These are phyloP conservation scores for Colletotrichum sojae DNA, from an alignment of 2,329 filamentous ascomycete genomes.

Conservation along the genomic window DNA sequence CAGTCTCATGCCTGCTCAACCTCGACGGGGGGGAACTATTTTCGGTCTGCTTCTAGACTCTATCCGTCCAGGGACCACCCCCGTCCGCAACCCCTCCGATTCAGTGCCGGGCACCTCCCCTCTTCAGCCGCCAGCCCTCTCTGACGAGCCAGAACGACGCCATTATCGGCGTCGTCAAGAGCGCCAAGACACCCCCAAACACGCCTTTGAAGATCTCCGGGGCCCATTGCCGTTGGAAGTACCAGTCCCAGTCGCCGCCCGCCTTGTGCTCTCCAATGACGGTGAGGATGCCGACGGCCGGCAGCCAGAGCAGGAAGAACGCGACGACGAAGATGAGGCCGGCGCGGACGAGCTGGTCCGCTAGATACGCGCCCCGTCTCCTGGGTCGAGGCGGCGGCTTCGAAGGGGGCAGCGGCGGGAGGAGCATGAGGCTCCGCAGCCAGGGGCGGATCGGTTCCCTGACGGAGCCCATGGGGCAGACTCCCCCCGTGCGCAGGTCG, in stretches of 20 bases:
- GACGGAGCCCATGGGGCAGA: slow-evolving; percentile 63
- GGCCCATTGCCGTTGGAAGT: slow-evolving; percentile 58
- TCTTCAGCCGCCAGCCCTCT: slow-evolving; percentile 60
- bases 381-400: slow-evolving; percentile 47
- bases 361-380: slow-evolving; percentile 45
- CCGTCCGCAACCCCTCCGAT: neutral
- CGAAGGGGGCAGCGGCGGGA: slow-evolving; percentile 42
- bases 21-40: too few species aligned
- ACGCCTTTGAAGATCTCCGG: slow-evolving; percentile 66
- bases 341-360: slow-evolving; percentile 53
- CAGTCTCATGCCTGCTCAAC: too few species aligned
- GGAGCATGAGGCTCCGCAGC: slow-evolving; percentile 61
- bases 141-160: slow-evolving; percentile 65
- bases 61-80: too few species aligned
- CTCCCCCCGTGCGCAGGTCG: slow-evolving; percentile 59
- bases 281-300: slow-evolving; percentile 59
- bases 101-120: neutral
- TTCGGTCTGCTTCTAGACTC: too few species aligned
- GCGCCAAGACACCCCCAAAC: slow-evolving; percentile 60
- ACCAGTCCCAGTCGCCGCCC: slow-evolving; percentile 56
- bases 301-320: slow-evolving; percentile 61
- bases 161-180: slow-evolving; percentile 63
- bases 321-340: slow-evolving; percentile 53
- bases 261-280: slow-evolving; percentile 52
- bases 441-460: slow-evolving; percentile 50